phyloP scores from a whole-genome alignment of 2,329 filamentous ascomycete genomes.

The Lachnellula occidentalis region DNA sequence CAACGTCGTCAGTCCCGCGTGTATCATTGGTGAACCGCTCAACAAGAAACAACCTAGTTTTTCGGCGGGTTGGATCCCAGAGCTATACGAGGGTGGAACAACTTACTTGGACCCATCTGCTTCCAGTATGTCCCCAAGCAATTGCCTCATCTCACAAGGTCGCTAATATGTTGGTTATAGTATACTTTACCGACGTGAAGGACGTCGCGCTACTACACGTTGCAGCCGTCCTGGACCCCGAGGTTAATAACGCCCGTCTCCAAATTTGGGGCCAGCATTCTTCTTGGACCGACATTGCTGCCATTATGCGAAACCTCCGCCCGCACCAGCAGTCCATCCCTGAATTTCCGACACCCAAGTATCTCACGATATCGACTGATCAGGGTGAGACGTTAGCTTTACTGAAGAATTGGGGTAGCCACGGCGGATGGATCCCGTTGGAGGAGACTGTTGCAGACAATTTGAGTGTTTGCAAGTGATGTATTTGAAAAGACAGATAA shows the following conservation, averaged over 20 bases:
- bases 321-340: conserved; percentile 19
- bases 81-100: not conserved
- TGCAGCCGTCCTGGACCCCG: conserved; percentile 25
- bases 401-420: conserved; percentile 16
- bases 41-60: not conserved
- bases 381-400: conserved; percentile 7
- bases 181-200: conserved; percentile 17
- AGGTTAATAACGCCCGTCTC: conserved; percentile 20
- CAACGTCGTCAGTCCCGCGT: conserved; percentile 23
- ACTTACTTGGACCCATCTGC: not conserved
- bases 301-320: conserved; percentile 19
- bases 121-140: not conserved
- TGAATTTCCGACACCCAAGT: conserved; percentile 10
- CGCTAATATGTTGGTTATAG: not conserved
- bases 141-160: not conserved
- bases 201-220: conserved; percentile 28
- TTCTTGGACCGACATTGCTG: conserved; percentile 25
- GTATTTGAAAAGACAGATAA: too few species aligned
- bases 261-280: conserved; percentile 18
- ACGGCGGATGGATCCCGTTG: conserved; percentile 17
- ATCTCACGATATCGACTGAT: conserved; percentile 12
- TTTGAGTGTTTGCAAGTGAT: conserved; percentile 26
- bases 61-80: not conserved
- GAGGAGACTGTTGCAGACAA: not conserved
- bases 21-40: conserved; percentile 10